Percentiles rank a stretch among this genome's conserved stretches.
phyloP scores from a whole-genome alignment of 1,284 basidiomycete genomes.

The Bjerkandera adusta region DNA sequence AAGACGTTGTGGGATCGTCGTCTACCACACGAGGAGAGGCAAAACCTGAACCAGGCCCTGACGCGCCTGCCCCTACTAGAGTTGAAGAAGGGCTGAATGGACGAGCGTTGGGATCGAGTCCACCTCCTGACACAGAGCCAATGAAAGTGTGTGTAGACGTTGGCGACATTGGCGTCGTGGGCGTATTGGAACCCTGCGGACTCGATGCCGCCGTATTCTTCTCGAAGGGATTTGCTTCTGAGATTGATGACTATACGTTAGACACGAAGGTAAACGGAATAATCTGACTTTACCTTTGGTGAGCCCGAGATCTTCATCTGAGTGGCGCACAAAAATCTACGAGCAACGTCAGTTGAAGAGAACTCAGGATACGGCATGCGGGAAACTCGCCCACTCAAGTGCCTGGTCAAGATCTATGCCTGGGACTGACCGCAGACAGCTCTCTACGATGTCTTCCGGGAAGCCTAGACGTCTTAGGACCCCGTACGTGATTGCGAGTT shows the following conservation, averaged over 20 bases:
- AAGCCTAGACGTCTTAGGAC: conserved; percentile 87
- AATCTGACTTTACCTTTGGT: too few species aligned
- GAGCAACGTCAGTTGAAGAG: conserved; percentile 18
- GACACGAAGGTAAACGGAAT: too few species aligned
- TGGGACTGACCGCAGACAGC: conserved; percentile 63
- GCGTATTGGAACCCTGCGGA: too few species aligned
- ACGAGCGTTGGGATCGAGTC: too few species aligned
- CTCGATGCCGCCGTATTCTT: too few species aligned
- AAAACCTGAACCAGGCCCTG: conserved; percentile 12
- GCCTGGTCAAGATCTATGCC: conserved; percentile 86
- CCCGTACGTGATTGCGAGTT: conserved; percentile 80
- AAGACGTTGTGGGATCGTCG: conserved; percentile 62
- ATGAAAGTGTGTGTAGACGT: too few species aligned
- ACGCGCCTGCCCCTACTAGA: too few species aligned
- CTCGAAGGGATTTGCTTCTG: too few species aligned
- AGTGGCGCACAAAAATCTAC: conserved; percentile 71
- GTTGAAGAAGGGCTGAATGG: too few species aligned
- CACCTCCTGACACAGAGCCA: too few species aligned
- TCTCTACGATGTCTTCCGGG: conserved; percentile 62
- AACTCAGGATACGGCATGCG: background rate
- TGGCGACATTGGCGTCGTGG: too few species aligned
- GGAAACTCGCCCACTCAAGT: conserved; percentile 79
- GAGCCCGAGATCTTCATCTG: conserved; percentile 71
- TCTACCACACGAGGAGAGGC: conserved; percentile 28
- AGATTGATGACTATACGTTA: too few species aligned